These are phyloP conservation scores for Barnettozyma hawaiiensis DNA, from an alignment of 1,139 yeast genomes.

Conservation along the genomic window DNA sequence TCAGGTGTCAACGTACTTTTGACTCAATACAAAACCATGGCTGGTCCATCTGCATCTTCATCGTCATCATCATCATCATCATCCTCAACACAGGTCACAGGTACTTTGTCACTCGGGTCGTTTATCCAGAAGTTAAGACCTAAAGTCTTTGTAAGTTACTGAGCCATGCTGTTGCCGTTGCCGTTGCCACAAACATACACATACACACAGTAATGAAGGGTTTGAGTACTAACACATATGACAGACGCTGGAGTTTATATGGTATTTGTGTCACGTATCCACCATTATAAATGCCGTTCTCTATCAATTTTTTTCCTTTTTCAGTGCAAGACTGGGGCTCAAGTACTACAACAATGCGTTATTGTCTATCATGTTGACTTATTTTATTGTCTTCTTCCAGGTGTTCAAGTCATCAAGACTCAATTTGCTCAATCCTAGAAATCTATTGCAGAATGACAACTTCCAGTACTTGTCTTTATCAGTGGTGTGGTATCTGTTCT, in stretches of 20 bases:
- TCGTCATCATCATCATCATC: constrained; percentile 2
- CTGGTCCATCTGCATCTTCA: constrained; percentile 5
- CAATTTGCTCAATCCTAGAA: constrained; percentile 26
- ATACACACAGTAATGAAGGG: no score
- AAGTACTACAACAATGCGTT: constrained; percentile 46
- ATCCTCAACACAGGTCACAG: constrained; percentile 1
- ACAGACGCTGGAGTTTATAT: constrained; percentile 32
- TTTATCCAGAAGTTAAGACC: constrained; percentile 9
- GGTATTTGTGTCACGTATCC: constrained; percentile 58
- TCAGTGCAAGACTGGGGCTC: constrained; percentile 31
- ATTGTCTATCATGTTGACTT: constrained; percentile 55
- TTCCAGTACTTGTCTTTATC: constrained; percentile 60
- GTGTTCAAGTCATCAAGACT: constrained; percentile 27
- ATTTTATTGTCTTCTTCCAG: constrained; percentile 67
- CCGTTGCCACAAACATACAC: neutral
- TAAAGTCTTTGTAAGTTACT: constrained; percentile 7
- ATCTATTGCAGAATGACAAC: constrained; percentile 50
- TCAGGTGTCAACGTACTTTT: no score
- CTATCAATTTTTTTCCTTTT: constrained; percentile 42
- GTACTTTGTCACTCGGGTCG: constrained; percentile 4
- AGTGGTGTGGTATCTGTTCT: constrained; percentile 45
- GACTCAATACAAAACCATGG: no score
- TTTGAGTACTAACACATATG: neutral
- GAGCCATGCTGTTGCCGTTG: neutral
- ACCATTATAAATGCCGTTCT: constrained; percentile 53